phyloP scores from a whole-genome alignment of 2,329 filamentous ascomycete genomes.

The Cladosporium sp. region DNA sequence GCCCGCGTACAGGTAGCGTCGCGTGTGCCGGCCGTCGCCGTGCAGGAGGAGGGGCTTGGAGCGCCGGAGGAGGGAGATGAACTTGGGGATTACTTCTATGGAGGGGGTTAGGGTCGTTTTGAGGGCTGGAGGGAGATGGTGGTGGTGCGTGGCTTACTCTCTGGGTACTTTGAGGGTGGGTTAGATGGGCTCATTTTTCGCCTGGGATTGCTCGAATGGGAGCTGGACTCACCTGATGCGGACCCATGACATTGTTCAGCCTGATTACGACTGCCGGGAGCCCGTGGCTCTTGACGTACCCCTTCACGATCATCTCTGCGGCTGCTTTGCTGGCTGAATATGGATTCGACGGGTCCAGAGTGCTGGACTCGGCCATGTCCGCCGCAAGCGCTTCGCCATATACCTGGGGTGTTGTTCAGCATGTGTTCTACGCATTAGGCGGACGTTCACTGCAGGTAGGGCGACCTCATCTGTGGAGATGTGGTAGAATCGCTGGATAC shows the following conservation, averaged over 20 bases:
- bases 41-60: constrained; percentile 64
- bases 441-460: background rate
- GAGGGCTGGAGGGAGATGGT: background rate
- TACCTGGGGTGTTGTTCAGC: constrained; percentile 45
- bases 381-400: constrained; percentile 73
- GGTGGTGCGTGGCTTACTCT: constrained; percentile 13
- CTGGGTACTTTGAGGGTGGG: constrained; percentile 18
- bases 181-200: constrained; percentile 9
- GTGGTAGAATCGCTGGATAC: constrained; percentile 69
- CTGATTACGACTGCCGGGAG: constrained; percentile 73
- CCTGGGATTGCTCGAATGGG: no score
- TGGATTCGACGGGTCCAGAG: constrained; percentile 73
- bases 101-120: background rate
- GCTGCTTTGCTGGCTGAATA: constrained; percentile 35
- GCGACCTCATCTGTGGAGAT: constrained; percentile 64
- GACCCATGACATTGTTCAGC: constrained; percentile 80
- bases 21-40: constrained; percentile 67
- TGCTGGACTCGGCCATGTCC: constrained; percentile 65
- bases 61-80: constrained; percentile 64
- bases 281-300: constrained; percentile 78
- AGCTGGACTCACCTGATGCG: constrained; percentile 61
- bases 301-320: constrained; percentile 53
- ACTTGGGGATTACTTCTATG: constrained; percentile 76
- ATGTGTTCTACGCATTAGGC: constrained; percentile 7
- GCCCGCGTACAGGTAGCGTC: constrained; percentile 70